phyloP scores from a whole-genome alignment of 2,329 filamentous ascomycete genomes.

The Calycina marina region DNA sequence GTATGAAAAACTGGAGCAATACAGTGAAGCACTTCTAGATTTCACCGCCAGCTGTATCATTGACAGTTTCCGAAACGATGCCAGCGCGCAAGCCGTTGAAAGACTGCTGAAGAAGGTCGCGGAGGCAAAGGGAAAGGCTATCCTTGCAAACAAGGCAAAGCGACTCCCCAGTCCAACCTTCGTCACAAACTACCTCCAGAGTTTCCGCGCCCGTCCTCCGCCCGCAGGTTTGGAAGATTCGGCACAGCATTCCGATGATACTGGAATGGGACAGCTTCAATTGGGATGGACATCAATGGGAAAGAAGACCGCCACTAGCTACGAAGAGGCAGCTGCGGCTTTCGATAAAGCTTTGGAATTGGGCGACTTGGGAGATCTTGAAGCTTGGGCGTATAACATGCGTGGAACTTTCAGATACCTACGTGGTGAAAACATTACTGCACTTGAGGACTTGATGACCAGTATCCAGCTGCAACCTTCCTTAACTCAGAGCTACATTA shows the following conservation, averaged over 20 bases:
- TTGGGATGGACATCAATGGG: slow-evolving; percentile 68
- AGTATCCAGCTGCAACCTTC: slow-evolving; percentile 79
- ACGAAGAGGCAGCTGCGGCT: slow-evolving; percentile 71
- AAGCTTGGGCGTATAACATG: slow-evolving; percentile 91
- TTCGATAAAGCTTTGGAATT: slow-evolving; percentile 83
- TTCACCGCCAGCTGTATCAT: slow-evolving; percentile 99
- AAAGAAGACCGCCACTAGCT: slow-evolving; percentile 80
- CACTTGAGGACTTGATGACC: slow-evolving; percentile 76
- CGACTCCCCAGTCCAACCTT: slow-evolving; percentile 92
- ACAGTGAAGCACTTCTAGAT: slow-evolving; percentile 88
- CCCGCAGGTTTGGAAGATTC: slow-evolving; percentile 73
- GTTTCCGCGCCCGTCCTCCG: slow-evolving; percentile 73
- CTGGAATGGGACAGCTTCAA: slow-evolving; percentile 74
- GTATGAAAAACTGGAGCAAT: slow-evolving; percentile 84
- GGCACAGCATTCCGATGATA: slow-evolving; percentile 61
- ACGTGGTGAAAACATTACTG: slow-evolving; percentile 71
- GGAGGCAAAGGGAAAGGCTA: slow-evolving; percentile 82
- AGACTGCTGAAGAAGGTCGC: slow-evolving; percentile 92
- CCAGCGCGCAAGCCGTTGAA: slow-evolving; percentile 80
- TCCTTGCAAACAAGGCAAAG: slow-evolving; percentile 64
- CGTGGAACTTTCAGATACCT: slow-evolving; percentile 92
- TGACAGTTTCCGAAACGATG: slow-evolving; percentile 87
- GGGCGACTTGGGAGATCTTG: slow-evolving; percentile 63
- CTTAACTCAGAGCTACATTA: slow-evolving; percentile 95
- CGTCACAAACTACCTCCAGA: slow-evolving; percentile 96